Evolutionary conservation across 306 rosid genomes (phyloP), one percentile per base, ranked within the genome.

Genomic region (Vigna angularis): DNA sequence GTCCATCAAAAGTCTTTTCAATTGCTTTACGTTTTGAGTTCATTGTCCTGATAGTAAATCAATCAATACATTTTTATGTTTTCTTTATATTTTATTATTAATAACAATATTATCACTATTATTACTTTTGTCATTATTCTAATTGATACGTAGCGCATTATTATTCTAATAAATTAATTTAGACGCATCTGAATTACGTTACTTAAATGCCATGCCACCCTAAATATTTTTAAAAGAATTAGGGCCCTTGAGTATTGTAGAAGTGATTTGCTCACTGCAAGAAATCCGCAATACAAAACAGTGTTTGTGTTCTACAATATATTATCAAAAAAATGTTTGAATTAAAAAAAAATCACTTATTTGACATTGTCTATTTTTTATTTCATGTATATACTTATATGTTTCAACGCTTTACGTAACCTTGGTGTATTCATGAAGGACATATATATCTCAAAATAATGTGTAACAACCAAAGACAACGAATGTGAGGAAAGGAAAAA

Each of bases 121-220:
- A 9, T 42, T 9, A 42, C 10, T 11, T 0, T 45, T 11, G 15
- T 45, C 1, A 45, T 45, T 45, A 11, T 45, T 45, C 15, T 49
- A 15, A 49, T 12, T 13, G 12, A 12, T 3, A 13, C 17, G 51
- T 47, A 4, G 5, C 51, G 5, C n/a, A 1, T 12, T 48, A 13
- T 4, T 48, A 48, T 12, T 13, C 6, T 14, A 3, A 13, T 48
- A 13, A 12, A 12, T 4, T 13, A 48, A 14, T 48, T 48, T 48
- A 42, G 52, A 13, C 0, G 6, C n/a, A 4, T 13, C 52, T 45
- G 13, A 51, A 32, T 51, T 52, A 20, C 34, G 64, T 51, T 30
- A 71, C 75, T 52, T 71, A 18, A 13, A 71, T 71, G 64, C 20
- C 50, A 51, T 71, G 75, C 50, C 64, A 52, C 34, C 45, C 57